These are phyloP conservation scores for Cladophialophora carrionii DNA, from an alignment of 2,329 filamentous ascomycete genomes.

Conservation along the genomic window DNA sequence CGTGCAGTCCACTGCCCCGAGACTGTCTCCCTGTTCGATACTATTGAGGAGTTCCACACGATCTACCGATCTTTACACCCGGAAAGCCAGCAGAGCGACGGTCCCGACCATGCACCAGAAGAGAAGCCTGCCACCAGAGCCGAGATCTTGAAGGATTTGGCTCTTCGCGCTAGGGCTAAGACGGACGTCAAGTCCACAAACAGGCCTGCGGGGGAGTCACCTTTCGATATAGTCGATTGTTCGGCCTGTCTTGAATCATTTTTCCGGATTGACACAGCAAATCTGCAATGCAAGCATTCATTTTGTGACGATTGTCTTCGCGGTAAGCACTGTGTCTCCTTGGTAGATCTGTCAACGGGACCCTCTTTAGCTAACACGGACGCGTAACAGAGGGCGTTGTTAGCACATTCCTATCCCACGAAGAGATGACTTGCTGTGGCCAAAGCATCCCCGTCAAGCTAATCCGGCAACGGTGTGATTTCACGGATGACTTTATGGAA, in stretches of 20 bases:
- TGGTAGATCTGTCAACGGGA: not conserved
- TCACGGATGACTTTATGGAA: conserved; percentile 8
- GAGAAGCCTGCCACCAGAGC: not conserved
- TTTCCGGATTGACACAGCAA: conserved; percentile 16
- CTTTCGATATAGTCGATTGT: conserved; percentile 17
- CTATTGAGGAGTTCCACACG: conserved; percentile 16
- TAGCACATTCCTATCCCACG: conserved; percentile 1
- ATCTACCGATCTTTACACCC: conserved; percentile 1
- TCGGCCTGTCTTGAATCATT: conserved; percentile 17
- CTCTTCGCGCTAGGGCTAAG: conserved; percentile 2
- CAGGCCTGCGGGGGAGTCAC: not conserved
- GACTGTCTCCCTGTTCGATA: conserved; percentile 18
- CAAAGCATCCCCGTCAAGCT: conserved; percentile 8
- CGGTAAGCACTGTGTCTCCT: not conserved
- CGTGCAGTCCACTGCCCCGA: conserved; percentile 12
- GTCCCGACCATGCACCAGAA: not conserved
- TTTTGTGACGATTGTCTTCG: conserved; percentile 18
- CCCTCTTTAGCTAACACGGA: not conserved
- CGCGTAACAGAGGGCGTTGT: conserved; percentile 8
- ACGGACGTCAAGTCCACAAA: not conserved
- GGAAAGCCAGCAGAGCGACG: not conserved
- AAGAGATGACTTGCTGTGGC: conserved; percentile 20
- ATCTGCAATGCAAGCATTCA: conserved; percentile 19
- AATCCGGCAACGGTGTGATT: conserved; percentile 1
- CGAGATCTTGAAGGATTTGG: conserved; percentile 4